A percentile compares a stretch with the other conserved stretches of the same genome.
These are phyloP conservation scores for Novymonas esmeraldas DNA, from an alignment of 208 protist genomes.

Conservation along the genomic window DNA sequence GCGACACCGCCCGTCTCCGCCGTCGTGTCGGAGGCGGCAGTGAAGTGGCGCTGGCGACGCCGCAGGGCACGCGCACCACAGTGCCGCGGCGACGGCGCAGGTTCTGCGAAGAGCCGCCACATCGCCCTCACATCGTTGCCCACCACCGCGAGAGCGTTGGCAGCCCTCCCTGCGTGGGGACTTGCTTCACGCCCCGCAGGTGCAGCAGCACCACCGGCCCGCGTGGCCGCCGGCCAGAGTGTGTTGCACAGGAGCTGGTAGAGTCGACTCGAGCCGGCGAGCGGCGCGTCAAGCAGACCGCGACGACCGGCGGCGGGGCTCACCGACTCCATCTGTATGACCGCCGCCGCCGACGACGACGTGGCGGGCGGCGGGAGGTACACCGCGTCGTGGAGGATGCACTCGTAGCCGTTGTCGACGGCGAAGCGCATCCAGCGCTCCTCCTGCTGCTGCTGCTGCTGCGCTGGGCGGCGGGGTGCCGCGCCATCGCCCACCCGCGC, in stretches of 20 bases:
- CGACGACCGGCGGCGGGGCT: conserved; percentile 2
- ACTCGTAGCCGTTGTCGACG: conserved; percentile 37
- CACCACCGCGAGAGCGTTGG: conserved; percentile 29
- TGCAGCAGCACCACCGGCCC: background rate
- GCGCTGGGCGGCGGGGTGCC: too few relatives aligned
- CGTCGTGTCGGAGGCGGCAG: background rate
- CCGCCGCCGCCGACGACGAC: background rate
- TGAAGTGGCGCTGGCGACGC: conserved; percentile 27
- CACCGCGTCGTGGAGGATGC: conserved; percentile 17
- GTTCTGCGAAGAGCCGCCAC: conserved; percentile 11
- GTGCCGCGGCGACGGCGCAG: background rate
- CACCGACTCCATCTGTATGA: conserved; percentile 7
- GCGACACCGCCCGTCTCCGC: background rate
- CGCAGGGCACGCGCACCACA: background rate
- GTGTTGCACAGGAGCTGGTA: conserved; percentile 65
- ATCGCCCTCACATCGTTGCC: conserved; percentile 11
- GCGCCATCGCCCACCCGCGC: too few relatives aligned
- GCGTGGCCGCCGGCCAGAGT: conserved; percentile 45
- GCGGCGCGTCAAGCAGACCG: conserved; percentile 47
- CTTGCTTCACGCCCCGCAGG: too few relatives aligned
- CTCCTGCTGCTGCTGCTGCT: conserved; percentile 1
- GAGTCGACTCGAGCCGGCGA: conserved; percentile 45
- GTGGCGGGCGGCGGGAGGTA: background rate
- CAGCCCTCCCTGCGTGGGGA: too few relatives aligned
- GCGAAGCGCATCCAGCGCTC: conserved; percentile 31